phyloP scores from a whole-genome alignment of 495 filamentous ascomycete species.

The Tirmania nivea region DNA sequence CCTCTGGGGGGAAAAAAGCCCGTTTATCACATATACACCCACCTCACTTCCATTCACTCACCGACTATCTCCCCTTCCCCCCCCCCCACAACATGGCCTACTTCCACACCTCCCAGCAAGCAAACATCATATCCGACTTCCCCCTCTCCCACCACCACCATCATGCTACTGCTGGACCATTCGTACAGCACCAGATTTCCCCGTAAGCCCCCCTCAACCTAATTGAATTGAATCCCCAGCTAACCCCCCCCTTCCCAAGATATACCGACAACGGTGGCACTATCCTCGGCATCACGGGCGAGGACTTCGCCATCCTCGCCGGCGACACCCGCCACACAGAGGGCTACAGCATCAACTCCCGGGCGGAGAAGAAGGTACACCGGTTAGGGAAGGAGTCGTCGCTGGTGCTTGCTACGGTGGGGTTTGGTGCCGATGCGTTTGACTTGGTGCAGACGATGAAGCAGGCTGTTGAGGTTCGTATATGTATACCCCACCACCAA shows the following conservation, averaged over 20 bases:
- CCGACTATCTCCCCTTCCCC: no score
- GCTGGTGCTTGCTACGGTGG: constrained; percentile 78
- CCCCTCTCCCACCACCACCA: constrained; percentile 8
- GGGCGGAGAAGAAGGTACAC: constrained; percentile 85
- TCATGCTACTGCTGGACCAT: constrained; percentile 7
- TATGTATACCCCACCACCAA: not conserved
- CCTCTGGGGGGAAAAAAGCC: no score
- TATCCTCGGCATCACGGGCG: constrained; percentile 81
- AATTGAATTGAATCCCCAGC: not conserved
- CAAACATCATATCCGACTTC: constrained; percentile 3
- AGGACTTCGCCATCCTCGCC: constrained; percentile 83
- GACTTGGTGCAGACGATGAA: constrained; percentile 19
- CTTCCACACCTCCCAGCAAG: constrained; percentile 2
- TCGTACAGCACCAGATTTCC: constrained; percentile 61
- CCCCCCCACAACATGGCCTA: not conserved
- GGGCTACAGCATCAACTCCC: constrained; percentile 96
- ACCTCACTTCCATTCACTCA: no score
- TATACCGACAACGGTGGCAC: constrained; percentile 97
- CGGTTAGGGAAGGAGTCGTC: constrained; percentile 70
- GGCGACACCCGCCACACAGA: constrained; percentile 87
- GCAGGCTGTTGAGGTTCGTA: constrained; percentile 18
- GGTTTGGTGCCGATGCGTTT: constrained; percentile 69
- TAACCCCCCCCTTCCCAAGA: constrained; percentile 23
- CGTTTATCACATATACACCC: no score
- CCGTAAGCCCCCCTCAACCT: constrained; percentile 38